These are phyloP conservation scores for Hypoxylon crocopeplum DNA, from an alignment of 495 filamentous ascomycete species.

Conservation along the genomic window DNA sequence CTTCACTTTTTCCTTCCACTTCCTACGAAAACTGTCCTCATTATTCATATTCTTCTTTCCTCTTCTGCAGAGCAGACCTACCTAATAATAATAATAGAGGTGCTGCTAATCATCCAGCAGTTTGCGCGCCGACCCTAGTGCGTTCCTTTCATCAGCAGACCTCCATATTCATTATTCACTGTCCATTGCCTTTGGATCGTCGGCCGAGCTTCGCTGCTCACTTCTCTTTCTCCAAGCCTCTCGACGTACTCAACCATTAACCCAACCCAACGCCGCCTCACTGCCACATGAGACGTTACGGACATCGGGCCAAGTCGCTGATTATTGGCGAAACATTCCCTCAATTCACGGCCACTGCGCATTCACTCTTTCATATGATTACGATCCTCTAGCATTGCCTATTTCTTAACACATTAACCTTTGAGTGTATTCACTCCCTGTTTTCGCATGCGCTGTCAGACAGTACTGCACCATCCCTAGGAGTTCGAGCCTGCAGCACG, in stretches of 20 bases:
- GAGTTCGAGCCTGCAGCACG: conserved; percentile 19
- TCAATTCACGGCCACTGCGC: conserved; percentile 1
- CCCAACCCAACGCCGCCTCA: conserved; percentile 1
- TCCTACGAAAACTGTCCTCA: conserved; percentile 6
- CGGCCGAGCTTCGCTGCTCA: conserved; percentile 16
- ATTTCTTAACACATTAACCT: conserved; percentile 7
- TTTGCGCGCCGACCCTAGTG: conserved; percentile 7
- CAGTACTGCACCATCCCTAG: conserved; percentile 6
- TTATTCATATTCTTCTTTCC: conserved; percentile 15
- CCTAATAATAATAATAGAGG: conserved; percentile 18
- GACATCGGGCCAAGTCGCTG: conserved; percentile 1
- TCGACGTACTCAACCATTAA: not conserved
- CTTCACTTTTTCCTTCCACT: conserved; percentile 17
- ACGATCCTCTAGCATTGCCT: conserved; percentile 16
- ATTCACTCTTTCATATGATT: conserved; percentile 18
- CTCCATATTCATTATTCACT: conserved; percentile 13
- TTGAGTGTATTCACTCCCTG: conserved; percentile 5
- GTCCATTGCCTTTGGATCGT: conserved; percentile 8
- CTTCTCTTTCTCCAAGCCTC: conserved; percentile 14
- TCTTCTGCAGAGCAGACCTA: conserved; percentile 32
- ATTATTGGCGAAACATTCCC: not conserved
- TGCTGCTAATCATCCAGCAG: conserved; percentile 7
- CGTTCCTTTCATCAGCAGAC: conserved; percentile 27
- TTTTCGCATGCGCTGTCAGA: conserved; percentile 9
- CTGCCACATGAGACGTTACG: conserved; percentile 21